Percentiles rank a stretch among this genome's conserved stretches.
Conservation (phyloP, 83 land plant species). For the Isoetes engelmannii region DNA sequence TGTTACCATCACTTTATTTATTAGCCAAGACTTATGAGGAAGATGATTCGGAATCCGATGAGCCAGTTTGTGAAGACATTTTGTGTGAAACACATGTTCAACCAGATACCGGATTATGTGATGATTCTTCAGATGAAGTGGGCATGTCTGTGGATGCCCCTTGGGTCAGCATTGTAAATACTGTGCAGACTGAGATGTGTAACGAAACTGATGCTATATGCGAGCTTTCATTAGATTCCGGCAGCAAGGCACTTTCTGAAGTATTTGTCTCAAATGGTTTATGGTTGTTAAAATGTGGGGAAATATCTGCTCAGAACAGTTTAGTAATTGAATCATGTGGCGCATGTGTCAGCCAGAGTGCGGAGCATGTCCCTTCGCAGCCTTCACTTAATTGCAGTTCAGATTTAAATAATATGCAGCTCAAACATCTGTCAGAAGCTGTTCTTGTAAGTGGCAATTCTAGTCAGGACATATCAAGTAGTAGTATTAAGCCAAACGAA, state of each 20-base stretch:
- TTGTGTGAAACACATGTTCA: background rate
- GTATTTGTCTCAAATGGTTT: background rate
- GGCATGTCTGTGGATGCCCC: constrained; percentile 6
- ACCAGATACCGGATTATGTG: background rate
- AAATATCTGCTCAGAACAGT: background rate
- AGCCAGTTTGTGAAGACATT: no score
- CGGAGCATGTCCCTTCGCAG: no score
- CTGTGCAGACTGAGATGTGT: background rate
- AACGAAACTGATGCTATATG: background rate
- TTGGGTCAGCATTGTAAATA: background rate
- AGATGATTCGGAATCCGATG: background rate
- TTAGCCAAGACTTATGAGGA: constrained; percentile 2
- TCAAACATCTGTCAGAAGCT: constrained; percentile 3
- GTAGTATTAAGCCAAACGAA: no score
- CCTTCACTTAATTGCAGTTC: background rate
- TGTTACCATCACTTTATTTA: background rate
- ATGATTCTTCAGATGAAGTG: background rate
- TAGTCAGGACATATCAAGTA: no score
- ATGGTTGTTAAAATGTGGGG: background rate
- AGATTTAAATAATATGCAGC: background rate
- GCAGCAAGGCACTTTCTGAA: background rate
- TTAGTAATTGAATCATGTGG: background rate
- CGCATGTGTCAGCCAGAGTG: no score
- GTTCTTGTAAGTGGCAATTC: background rate
- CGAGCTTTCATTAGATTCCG: background rate